Percentiles rank a stretch among this genome's conserved stretches.
These are phyloP conservation scores for Phalaenopsis aphrodite DNA, from an alignment of 106 monocot species.

Conservation along the genomic window DNA sequence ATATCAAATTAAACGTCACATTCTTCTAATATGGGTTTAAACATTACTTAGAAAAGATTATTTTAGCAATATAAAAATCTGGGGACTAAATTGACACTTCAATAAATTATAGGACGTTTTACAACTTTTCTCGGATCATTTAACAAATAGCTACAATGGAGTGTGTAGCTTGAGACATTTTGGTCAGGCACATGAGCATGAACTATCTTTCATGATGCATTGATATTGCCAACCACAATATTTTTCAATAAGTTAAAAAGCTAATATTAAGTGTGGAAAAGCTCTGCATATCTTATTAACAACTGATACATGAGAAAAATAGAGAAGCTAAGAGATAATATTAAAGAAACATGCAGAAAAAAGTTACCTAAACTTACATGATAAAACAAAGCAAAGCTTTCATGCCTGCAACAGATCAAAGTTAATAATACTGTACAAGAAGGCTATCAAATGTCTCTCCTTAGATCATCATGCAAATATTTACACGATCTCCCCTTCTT, in stretches of 20 bases:
- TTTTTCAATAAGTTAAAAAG: not conserved
- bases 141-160: too few relatives aligned
- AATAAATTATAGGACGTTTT: too few relatives aligned
- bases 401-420: not conserved
- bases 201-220: too few relatives aligned
- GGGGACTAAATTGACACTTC: too few relatives aligned
- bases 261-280: not conserved
- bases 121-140: too few relatives aligned
- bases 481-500: slow-evolving; percentile 68
- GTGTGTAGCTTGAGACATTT: too few relatives aligned
- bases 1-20: too few relatives aligned
- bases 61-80: too few relatives aligned
- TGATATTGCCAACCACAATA: too few relatives aligned
- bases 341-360: not conserved
- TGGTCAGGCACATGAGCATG: too few relatives aligned
- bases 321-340: not conserved
- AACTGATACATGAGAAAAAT: not conserved
- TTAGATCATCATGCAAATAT: slow-evolving; percentile 31
- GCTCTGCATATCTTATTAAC: not conserved
- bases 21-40: too few relatives aligned
- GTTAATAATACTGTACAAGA: not conserved
- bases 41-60: too few relatives aligned
- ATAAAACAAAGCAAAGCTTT: not conserved
- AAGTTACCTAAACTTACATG: not conserved
- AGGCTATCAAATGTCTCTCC: not conserved